phyloP scores from a whole-genome alignment of 129 eudicot species.

The Heracleum sosnowskyi region DNA sequence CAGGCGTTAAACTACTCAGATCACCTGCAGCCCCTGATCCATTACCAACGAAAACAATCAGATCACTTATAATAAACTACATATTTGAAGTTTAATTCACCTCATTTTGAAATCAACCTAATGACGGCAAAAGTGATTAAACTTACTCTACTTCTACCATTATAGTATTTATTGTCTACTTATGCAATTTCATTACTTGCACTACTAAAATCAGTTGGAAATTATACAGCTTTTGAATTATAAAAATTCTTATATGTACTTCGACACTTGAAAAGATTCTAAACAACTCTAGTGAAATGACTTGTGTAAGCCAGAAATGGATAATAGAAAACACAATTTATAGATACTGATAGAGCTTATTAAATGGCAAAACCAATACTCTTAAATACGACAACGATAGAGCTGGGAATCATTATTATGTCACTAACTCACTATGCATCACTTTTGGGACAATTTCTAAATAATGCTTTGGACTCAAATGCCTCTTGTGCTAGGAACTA shows the following conservation, averaged over 20 bases:
- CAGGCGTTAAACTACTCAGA: slow-evolving; percentile 31
- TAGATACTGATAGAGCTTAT: too few species aligned
- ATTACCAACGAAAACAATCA: slow-evolving; percentile 15
- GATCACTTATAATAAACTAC: background rate
- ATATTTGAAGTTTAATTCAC: background rate
- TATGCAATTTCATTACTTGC: background rate
- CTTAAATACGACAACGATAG: too few species aligned
- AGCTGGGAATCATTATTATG: too few species aligned
- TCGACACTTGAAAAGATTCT: too few species aligned
- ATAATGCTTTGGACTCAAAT: too few species aligned
- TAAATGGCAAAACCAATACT: too few species aligned
- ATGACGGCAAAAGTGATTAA: background rate
- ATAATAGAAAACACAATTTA: background rate
- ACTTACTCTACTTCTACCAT: background rate
- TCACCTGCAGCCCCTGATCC: slow-evolving; percentile 30
- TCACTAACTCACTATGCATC: too few species aligned
- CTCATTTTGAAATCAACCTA: background rate
- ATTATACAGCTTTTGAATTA: background rate
- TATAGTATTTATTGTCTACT: background rate
- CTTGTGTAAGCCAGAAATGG: too few species aligned
- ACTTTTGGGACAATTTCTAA: too few species aligned
- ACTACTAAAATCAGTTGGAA: background rate
- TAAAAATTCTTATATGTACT: background rate
- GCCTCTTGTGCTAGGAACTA: too few species aligned
- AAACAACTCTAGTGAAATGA: background rate